A percentile compares a stretch with the other conserved stretches of the same genome.
These are phyloP conservation scores for Orbilia oligospora DNA, from an alignment of 2,329 filamentous ascomycete genomes.

Conservation along the genomic window DNA sequence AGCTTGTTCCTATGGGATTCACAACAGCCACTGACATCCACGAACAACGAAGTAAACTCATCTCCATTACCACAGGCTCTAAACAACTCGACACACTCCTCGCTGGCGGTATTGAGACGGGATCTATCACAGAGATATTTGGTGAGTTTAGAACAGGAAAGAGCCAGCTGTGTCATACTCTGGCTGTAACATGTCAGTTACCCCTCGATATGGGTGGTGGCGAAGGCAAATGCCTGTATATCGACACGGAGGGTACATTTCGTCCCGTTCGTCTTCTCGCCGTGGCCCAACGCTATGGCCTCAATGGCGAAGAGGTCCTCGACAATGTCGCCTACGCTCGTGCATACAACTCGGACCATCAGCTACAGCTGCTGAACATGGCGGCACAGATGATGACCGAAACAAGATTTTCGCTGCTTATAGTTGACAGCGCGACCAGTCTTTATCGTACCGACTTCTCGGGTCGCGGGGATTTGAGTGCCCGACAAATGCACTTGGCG, in stretches of 20 bases:
- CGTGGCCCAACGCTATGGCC: constrained; percentile 92
- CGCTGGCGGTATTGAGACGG: constrained; percentile 94
- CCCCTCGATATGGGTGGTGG: constrained; percentile 99
- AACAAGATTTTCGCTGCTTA: constrained; percentile 93
- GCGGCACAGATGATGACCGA: constrained; percentile 99
- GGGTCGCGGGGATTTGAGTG: constrained; percentile 96
- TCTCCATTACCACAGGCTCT: constrained; percentile 97
- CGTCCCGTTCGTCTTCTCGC: constrained; percentile 89
- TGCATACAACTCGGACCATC: constrained; percentile 98
- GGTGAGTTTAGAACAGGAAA: constrained; percentile 98
- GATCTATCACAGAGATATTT: constrained; percentile 97
- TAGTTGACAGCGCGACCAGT: constrained; percentile 95
- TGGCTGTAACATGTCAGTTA: constrained; percentile 97
- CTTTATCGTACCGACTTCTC: constrained; percentile 97
- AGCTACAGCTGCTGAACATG: constrained; percentile 93
- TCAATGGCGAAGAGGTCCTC: constrained; percentile 95
- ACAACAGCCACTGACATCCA: constrained; percentile 99
- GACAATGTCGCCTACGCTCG: constrained; percentile 99
- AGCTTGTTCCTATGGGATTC: constrained; percentile 98
- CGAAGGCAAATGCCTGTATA: constrained; percentile 98
- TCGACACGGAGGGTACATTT: constrained; percentile 98
- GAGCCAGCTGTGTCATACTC: constrained; percentile 97
- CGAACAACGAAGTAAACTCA: constrained; percentile 93
- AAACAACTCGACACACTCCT: constrained; percentile 97
- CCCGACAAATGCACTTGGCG: constrained; percentile 87